These are phyloP conservation scores for Colletotrichum sp. DNA, from an alignment of 2,329 filamentous ascomycete genomes.

Conservation along the genomic window DNA sequence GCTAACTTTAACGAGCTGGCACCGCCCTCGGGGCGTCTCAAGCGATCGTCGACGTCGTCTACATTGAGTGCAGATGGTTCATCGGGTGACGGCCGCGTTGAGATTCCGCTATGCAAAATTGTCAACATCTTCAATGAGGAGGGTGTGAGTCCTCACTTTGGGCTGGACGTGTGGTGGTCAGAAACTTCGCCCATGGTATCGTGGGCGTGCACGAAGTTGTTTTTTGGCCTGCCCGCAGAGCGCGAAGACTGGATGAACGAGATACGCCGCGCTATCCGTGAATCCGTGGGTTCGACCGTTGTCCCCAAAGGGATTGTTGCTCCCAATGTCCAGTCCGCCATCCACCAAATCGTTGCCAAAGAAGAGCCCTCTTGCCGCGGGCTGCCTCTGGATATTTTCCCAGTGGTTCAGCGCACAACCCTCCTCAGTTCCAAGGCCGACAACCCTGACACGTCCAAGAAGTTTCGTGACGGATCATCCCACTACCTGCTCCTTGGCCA, in stretches of 20 bases:
- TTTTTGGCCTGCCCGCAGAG: conserved; percentile 53
- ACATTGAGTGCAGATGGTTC: conserved; percentile 31
- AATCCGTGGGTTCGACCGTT: conserved; percentile 38
- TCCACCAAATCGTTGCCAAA: conserved; percentile 50
- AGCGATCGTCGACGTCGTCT: conserved; percentile 27
- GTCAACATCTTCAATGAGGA: conserved; percentile 60
- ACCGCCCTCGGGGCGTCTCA: conserved; percentile 23
- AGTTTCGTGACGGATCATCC: conserved; percentile 53
- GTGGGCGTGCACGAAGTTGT: conserved; percentile 53
- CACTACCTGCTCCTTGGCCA: conserved; percentile 61
- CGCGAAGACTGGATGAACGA: conserved; percentile 55
- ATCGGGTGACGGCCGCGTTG: conserved; percentile 43
- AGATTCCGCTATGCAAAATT: conserved; percentile 55
- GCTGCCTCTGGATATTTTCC: conserved; percentile 47
- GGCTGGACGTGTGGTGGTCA: conserved; percentile 64
- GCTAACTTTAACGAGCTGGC: conserved; percentile 51
- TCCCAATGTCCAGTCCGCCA: conserved; percentile 51
- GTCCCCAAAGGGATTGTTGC: conserved; percentile 42
- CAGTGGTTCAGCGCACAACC: conserved; percentile 54
- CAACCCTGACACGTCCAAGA: conserved; percentile 48
- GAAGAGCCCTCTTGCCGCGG: conserved; percentile 45
- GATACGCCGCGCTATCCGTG: conserved; percentile 47
- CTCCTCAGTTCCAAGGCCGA: conserved; percentile 44
- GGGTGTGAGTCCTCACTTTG: conserved; percentile 52
- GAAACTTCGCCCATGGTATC: conserved; percentile 46